phyloP scores from a whole-genome alignment of 2,329 filamentous ascomycete genomes.

The Aspergillus carbonarius region DNA sequence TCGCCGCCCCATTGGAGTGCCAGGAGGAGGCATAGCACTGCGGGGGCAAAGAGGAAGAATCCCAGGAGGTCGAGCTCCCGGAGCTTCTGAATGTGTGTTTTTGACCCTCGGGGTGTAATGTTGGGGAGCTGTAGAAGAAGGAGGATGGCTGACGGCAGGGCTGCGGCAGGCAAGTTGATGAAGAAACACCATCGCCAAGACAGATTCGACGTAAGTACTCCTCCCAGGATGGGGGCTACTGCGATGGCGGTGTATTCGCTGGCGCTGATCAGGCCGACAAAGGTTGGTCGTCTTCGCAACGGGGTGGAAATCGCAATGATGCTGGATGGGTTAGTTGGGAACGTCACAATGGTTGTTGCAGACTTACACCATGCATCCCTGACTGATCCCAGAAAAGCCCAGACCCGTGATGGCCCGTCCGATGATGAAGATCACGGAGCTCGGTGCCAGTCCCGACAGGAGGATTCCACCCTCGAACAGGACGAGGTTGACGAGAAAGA shows the following conservation, averaged over 20 bases:
- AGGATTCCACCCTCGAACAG: background rate
- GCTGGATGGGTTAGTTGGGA: background rate
- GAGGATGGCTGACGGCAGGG: background rate
- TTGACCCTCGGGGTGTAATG: background rate
- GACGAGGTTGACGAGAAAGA: background rate
- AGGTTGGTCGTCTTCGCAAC: background rate
- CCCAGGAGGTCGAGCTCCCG: background rate
- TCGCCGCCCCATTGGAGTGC: background rate
- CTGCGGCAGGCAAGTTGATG: background rate
- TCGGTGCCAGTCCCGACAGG: background rate
- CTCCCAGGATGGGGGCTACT: background rate
- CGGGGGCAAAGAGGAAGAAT: background rate
- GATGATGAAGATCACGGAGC: background rate
- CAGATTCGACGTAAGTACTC: background rate
- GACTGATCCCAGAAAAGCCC: background rate
- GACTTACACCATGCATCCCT: background rate
- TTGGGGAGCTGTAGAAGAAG: background rate
- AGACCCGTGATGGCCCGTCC: background rate
- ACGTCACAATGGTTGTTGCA: too few relatives aligned
- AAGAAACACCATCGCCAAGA: slow-evolving; percentile 3
- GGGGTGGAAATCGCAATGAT: background rate
- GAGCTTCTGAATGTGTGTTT: background rate
- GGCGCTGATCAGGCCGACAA: background rate
- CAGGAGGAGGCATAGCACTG: background rate
- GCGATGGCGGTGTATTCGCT: slow-evolving; percentile 3